phyloP scores from a whole-genome alignment of 768 basidiomycete species.

The Suillus sp. region DNA sequence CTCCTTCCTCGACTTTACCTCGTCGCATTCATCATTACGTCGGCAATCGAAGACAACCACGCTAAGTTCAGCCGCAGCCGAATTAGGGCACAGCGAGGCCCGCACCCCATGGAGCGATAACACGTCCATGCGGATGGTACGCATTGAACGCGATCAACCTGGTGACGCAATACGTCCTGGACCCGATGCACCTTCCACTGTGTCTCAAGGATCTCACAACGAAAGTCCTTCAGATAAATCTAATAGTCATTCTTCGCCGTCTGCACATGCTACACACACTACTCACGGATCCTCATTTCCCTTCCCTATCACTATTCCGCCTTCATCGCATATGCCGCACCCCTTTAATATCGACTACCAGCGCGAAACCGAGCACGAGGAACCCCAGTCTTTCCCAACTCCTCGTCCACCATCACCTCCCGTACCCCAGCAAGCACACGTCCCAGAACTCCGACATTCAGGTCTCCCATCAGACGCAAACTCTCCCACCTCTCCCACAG shows the following conservation, averaged over 20 bases:
- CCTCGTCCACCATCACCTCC: slow-evolving; percentile 21
- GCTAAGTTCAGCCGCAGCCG: slow-evolving; percentile 30
- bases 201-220: slow-evolving; percentile 28
- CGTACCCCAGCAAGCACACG: slow-evolving; percentile 31
- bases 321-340: slow-evolving; percentile 38
- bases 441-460: slow-evolving; percentile 27
- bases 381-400: background rate
- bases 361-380: slow-evolving; percentile 12
- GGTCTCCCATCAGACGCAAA: slow-evolving; percentile 33
- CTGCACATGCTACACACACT: slow-evolving; percentile 26
- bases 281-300: slow-evolving; percentile 39
- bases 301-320: slow-evolving; percentile 48
- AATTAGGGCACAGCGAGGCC: slow-evolving; percentile 24
- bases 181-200: slow-evolving; percentile 37
- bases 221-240: slow-evolving; percentile 28
- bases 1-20: slow-evolving; percentile 35
- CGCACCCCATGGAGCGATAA: slow-evolving; percentile 20
- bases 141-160: slow-evolving; percentile 22
- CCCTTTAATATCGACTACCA: slow-evolving; percentile 23
- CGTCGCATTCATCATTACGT: slow-evolving; percentile 28
- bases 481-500: slow-evolving; percentile 61
- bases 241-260: slow-evolving; percentile 19
- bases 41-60: slow-evolving; percentile 31
- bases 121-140: slow-evolving; percentile 21
- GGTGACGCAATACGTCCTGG: slow-evolving; percentile 20